Conservation (phyloP, 2,329 filamentous ascomycete species). For the Pseudogymnoascus sp. region DNA sequence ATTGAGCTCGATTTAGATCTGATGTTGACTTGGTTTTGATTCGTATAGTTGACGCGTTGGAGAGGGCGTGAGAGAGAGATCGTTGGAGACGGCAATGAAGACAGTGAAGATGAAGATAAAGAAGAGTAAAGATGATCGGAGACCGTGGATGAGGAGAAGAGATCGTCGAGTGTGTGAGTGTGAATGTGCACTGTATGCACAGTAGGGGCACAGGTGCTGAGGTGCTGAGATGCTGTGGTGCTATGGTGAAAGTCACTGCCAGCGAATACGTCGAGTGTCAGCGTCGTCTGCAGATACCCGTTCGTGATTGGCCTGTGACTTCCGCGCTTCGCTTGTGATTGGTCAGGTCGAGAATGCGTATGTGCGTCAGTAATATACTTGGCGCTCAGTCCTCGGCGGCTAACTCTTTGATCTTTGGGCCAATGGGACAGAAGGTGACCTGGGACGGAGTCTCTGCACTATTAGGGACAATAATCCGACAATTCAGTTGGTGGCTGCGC, state of each 20-base stretch:
- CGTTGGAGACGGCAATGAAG: neutral
- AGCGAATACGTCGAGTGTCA: neutral
- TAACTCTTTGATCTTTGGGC: neutral
- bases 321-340: neutral
- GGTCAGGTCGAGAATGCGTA: neutral
- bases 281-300: neutral
- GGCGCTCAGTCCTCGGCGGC: neutral
- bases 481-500: neutral
- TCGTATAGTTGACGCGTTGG: neutral
- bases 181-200: slow-evolving; percentile 1
- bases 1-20: neutral
- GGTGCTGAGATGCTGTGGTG: neutral
- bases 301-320: neutral
- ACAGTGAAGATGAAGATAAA: neutral
- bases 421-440: neutral
- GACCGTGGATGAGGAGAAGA: neutral
- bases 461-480: neutral
- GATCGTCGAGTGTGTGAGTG: neutral
- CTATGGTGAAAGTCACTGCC: neutral
- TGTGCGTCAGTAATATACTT: slow-evolving; percentile 3
- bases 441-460: neutral
- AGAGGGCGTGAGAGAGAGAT: neutral
- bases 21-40: neutral
- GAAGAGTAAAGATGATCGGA: neutral
- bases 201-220: neutral